Conservation (phyloP, 1,139 yeast species). For the Suhomyces yuchorum region DNA sequence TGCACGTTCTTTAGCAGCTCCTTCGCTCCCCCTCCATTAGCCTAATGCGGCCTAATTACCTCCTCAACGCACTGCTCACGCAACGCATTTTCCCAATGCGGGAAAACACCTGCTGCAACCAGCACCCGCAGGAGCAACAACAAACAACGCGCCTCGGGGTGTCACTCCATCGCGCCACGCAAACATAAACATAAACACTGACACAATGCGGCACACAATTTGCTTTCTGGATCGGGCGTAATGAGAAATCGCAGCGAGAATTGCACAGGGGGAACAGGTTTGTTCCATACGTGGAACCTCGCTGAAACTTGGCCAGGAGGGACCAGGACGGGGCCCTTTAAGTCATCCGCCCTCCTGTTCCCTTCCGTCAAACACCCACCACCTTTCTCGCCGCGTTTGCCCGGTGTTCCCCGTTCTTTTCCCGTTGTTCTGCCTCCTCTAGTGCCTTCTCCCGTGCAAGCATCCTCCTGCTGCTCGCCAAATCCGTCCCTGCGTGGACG, state of each 20-base stretch:
- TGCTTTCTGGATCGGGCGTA: slow-evolving; percentile 13
- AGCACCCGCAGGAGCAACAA: slow-evolving; percentile 10
- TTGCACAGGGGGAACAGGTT: slow-evolving; percentile 5
- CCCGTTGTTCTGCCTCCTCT: not conserved
- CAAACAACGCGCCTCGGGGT: slow-evolving; percentile 11
- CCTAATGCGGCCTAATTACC: slow-evolving; percentile 1
- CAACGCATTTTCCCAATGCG: slow-evolving; percentile 10
- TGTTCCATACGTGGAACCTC: not conserved
- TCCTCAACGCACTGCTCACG: slow-evolving; percentile 1
- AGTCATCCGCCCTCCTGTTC: too few relatives aligned
- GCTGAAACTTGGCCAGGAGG: too few relatives aligned
- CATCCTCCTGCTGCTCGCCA: not conserved
- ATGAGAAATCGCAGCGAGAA: slow-evolving; percentile 12
- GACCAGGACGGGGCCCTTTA: too few relatives aligned
- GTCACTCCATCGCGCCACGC: slow-evolving; percentile 3
- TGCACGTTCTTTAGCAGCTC: not conserved
- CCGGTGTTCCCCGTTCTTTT: not conserved
- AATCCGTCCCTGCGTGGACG: slow-evolving; percentile 5
- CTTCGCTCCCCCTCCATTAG: slow-evolving; percentile 4
- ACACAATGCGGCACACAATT: slow-evolving; percentile 12
- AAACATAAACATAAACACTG: slow-evolving; percentile 12
- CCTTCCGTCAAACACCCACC: not conserved
- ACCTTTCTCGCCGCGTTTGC: too few relatives aligned
- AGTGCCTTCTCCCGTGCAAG: not conserved
- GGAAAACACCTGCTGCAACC: slow-evolving; percentile 13